Evolutionary conservation across 306 rosid genomes (phyloP), one percentile per base, ranked within the genome.

Genomic region (Pterocarpus macrocarpus): DNA sequence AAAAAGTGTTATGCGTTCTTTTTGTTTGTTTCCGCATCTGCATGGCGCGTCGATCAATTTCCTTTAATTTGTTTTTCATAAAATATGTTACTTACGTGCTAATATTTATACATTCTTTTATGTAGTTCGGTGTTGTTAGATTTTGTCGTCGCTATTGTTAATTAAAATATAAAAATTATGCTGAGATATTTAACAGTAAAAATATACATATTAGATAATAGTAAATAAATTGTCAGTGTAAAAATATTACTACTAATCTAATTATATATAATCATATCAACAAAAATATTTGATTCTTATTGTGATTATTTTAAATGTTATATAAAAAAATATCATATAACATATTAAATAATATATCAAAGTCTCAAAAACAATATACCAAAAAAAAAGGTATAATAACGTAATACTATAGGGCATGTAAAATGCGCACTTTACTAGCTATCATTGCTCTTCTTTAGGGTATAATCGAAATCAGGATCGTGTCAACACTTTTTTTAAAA

Each of bases 21-120:
- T 83, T 72, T 71, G 82, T 78, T 78, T 71, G 58, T 66, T 83
- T 52, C 78, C 62, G 50, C 34, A 43, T 33, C 47, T 71, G 75
- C 79, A 77, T 83, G 70, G 28, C 50, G 35, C 36, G 38, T 30
- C 56, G 55, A 2, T 11, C 57, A 64, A 22, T 8, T 5, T 3
- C 7, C 11, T 72, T 71, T 64, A 15, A 8, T 53, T 44, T 28
- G 8, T 44, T 64, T 71, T 41, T 4, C 41, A 67, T 30, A 5
- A 55, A 41, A 41, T 41, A 38, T 13, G 16, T 39, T 53, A 52
- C 55, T 65, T 13, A 7, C 14, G n/a, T 63, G 10, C 32, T 16
- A 17, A 41, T 53, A 50, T 38, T 77, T 38, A 15, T 32, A n/a
- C 1, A 55, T 32, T 28, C 35, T 64, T 5, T 38, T 13, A 16